Conservation (phyloP, 83 land plant species). For the Isoetes engelmannii region DNA sequence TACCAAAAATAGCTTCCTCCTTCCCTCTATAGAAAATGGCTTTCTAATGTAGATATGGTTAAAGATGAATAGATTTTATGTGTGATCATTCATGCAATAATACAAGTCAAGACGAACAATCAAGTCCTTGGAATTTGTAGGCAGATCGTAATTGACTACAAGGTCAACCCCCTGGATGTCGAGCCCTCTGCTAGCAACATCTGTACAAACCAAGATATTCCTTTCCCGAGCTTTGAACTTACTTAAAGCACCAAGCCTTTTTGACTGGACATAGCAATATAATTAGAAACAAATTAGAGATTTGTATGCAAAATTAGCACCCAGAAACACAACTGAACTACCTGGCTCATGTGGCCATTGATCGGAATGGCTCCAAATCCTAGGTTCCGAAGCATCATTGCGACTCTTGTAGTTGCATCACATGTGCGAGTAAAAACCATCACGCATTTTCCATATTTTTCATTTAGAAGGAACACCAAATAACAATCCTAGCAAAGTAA, state of each 20-base stretch:
- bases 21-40: too few relatives aligned
- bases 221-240: constrained; percentile 6
- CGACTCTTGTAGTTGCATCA: neutral
- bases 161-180: neutral
- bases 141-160: neutral
- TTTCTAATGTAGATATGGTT: too few relatives aligned
- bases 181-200: constrained; percentile 2
- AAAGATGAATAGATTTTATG: too few relatives aligned
- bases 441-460: neutral
- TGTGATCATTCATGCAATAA: too few relatives aligned
- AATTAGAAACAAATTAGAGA: neutral
- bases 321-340: neutral
- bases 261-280: neutral
- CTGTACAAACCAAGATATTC: constrained; percentile 1
- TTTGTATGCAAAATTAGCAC: too few relatives aligned
- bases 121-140: neutral
- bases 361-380: constrained; percentile 1
- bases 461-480: neutral
- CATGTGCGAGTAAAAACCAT: constrained; percentile 10
- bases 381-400: neutral
- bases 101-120: too few relatives aligned
- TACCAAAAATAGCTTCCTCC: too few relatives aligned
- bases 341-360: constrained; percentile 8
- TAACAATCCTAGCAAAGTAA: neutral
- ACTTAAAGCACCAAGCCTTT: neutral